Evolutionary conservation across 2,329 filamentous ascomycete species (phyloP), one percentile per base, ranked within the genome.

Genomic region (Hymenoscyphus fraxineus): DNA sequence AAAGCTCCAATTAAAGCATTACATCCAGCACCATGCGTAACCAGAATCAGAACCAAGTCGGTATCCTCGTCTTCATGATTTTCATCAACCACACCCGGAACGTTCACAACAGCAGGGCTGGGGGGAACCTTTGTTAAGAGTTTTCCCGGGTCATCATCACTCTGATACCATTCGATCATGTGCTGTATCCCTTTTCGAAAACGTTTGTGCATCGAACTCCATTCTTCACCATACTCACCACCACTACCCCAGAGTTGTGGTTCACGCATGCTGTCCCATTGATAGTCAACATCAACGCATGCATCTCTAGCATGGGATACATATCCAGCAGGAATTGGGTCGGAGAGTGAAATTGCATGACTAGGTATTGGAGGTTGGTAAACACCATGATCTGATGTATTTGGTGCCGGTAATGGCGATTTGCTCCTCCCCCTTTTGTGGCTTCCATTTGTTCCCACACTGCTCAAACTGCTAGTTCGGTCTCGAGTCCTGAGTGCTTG

Each of bases 11-110:
- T 93, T 56, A 99, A 79, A 2, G 95, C 95, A 78, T 99, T 99
- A 78, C 94, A 97, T 47, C 95, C 95, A 15, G 95, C 95, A 31
- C 94, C 94, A 74, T 99, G 95, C 0, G 95, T 97, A 27, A 99
- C 90, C 7, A 99, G 79, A 51, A 99, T 83, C 16, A 99, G 80
- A 1, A 98, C 88, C 1, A 93, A 85, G 70, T 96, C 91, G 0
- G 86, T 82, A 40, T 87, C 83, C 27, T 88, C 85, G 15, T 90
- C 85, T 0, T 86, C 83, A 1, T 73, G 66, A 51, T 83, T 79
- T 27, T 54, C 47, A 13, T 80, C 76, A 0, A 78, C 75, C 2
- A 73, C 66, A 31, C 69, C 66, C 27, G 76, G 74, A 47, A 70
- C 71, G n/a, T 78, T 74, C 41, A 76, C 67, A 69, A 76, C 67